A percentile compares a stretch with the other conserved stretches of the same genome.
Conservation (phyloP, 2,329 filamentous ascomycete species). For the Passalora sequoiae region DNA sequence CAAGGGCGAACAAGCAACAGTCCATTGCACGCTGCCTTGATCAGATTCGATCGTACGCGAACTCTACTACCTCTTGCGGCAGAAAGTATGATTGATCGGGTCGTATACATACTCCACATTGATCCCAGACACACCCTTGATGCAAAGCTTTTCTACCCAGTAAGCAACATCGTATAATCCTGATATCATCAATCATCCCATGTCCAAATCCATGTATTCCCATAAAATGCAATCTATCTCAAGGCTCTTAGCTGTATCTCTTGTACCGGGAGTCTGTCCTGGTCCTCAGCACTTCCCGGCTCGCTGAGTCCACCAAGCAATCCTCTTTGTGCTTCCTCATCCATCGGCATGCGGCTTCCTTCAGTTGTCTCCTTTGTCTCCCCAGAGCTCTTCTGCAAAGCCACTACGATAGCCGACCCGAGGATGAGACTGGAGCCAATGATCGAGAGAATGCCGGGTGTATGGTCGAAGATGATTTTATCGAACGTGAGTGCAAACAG, state of each 20-base stretch:
- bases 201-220: not conserved
- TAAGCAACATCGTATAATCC: too few species aligned
- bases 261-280: constrained; percentile 19
- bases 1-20: too few species aligned
- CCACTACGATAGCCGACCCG: constrained; percentile 61
- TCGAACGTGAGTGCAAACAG: constrained; percentile 62
- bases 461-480: constrained; percentile 58
- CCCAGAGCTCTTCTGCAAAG: constrained; percentile 43
- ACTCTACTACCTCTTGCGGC: too few species aligned
- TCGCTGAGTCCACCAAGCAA: constrained; percentile 17
- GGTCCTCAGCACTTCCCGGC: constrained; percentile 15
- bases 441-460: constrained; percentile 54
- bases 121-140: too few species aligned
- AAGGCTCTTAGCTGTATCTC: constrained; percentile 23
- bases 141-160: too few species aligned
- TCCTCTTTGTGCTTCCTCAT: constrained; percentile 26
- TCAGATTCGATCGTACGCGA: too few species aligned
- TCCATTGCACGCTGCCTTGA: too few species aligned
- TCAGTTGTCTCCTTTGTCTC: constrained; percentile 12
- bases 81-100: too few species aligned
- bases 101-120: too few species aligned
- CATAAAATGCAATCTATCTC: constrained; percentile 9
- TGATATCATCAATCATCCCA: not conserved
- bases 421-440: constrained; percentile 60
- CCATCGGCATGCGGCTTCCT: constrained; percentile 7